phyloP scores from a whole-genome alignment of 164 flowering plant species.

The Tinospora cordifolia region DNA sequence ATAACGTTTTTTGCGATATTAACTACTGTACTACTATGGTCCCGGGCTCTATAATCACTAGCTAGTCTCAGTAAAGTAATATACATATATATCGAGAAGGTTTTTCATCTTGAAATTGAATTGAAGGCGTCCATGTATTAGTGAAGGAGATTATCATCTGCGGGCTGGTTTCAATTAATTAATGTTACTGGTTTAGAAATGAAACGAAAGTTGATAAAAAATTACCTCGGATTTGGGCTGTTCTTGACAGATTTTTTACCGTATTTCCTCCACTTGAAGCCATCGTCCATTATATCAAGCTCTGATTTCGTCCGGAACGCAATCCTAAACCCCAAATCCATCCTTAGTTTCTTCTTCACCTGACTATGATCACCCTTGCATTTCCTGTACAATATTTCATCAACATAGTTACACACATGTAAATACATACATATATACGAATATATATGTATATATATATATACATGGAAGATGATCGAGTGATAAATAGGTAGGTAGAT shows the following conservation, averaged over 20 bases:
- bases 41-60: no score
- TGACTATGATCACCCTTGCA: constrained; percentile 9
- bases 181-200: not conserved
- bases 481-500: no score
- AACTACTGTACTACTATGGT: no score
- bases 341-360: constrained; percentile 21
- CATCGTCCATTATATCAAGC: constrained; percentile 55
- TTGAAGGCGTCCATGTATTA: not conserved
- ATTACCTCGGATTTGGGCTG: constrained; percentile 60
- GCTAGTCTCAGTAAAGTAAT: no score
- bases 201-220: not conserved
- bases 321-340: constrained; percentile 27
- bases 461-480: no score
- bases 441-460: not conserved
- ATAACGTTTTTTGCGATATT: no score
- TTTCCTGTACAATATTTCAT: constrained; percentile 14
- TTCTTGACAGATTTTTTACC: constrained; percentile 60
- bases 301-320: constrained; percentile 51
- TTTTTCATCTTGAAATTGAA: not conserved
- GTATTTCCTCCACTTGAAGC: constrained; percentile 64
- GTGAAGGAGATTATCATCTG: not conserved
- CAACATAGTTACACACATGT: not conserved
- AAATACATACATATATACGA: not conserved
- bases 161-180: not conserved
- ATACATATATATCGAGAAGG: no score